Evolutionary conservation across 768 basidiomycete species (phyloP).

Genomic region (Mycena rebaudengoi): DNA sequence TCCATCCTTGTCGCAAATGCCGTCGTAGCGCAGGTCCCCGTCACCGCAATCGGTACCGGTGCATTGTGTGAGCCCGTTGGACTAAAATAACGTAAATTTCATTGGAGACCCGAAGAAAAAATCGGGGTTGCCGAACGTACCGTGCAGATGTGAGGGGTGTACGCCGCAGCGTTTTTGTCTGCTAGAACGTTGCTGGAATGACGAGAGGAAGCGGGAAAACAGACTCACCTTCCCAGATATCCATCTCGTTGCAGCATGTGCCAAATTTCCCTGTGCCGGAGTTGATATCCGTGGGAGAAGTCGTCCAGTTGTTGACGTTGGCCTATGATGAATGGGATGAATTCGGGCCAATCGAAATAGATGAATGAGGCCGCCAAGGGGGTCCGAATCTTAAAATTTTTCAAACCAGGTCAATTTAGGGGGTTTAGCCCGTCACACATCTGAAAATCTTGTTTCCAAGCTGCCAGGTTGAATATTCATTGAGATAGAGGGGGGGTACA

Average conservation of each 20-base stretch:
- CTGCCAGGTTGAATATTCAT: no score
- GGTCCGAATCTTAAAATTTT: no score
- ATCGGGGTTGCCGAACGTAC: not conserved
- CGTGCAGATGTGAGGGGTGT: slow-evolving; percentile 45
- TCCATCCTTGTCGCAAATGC: slow-evolving; percentile 50
- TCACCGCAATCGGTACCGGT: slow-evolving; percentile 40
- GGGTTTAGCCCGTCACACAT: no score
- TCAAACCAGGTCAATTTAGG: no score
- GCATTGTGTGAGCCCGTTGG: slow-evolving; percentile 44
- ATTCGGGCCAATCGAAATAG: slow-evolving; percentile 46
- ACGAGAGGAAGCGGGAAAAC: not conserved
- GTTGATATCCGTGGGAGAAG: slow-evolving; percentile 38
- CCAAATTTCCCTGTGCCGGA: slow-evolving; percentile 48
- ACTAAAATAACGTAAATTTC: not conserved
- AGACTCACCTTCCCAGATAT: slow-evolving; percentile 46
- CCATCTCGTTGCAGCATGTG: slow-evolving; percentile 55
- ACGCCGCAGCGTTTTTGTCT: slow-evolving; percentile 49
- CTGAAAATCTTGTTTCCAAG: no score
- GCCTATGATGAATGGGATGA: slow-evolving; percentile 31
- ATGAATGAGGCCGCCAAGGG: no score
- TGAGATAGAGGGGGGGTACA: no score
- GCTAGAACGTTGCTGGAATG: slow-evolving; percentile 24
- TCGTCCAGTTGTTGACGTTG: slow-evolving; percentile 51
- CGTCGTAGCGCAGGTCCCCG: slow-evolving; percentile 29
- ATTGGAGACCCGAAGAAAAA: slow-evolving; percentile 40